Evolutionary conservation across 2,329 filamentous ascomycete genomes (phyloP).

Genomic region (Xylariaceae sp.): DNA sequence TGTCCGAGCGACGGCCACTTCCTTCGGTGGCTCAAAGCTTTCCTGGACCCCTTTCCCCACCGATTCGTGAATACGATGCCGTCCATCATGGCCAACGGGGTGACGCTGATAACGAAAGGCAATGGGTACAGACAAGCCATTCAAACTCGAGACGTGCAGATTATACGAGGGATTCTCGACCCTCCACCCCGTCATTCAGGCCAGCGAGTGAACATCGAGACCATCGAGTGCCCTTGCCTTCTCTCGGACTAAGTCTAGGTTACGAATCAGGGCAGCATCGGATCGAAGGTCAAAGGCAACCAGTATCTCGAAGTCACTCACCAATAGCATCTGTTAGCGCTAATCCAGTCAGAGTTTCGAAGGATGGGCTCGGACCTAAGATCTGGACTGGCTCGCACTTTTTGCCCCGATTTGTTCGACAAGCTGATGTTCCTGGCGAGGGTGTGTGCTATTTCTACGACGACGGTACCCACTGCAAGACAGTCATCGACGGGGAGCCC

Average conservation of each 20-base stretch:
- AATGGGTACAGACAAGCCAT: conserved; percentile 39
- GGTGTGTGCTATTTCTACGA: conserved; percentile 83
- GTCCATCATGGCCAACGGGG: conserved; percentile 19
- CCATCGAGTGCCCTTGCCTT: conserved; percentile 21
- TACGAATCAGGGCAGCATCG: conserved; percentile 22
- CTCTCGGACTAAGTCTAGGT: conserved; percentile 21
- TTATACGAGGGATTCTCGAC: conserved; percentile 43
- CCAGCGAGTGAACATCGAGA: conserved; percentile 22
- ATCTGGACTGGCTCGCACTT: conserved; percentile 68
- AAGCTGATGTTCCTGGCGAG: conserved; percentile 69
- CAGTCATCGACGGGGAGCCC: conserved; percentile 76
- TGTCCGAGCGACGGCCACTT: conserved; percentile 40
- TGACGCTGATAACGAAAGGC: conserved; percentile 27
- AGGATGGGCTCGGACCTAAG: conserved; percentile 62
- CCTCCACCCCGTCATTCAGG: conserved; percentile 33
- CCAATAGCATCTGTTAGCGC: conserved; percentile 29
- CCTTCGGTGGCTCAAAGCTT: conserved; percentile 31
- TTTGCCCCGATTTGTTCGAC: conserved; percentile 60
- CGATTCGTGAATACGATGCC: conserved; percentile 38
- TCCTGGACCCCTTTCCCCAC: conserved; percentile 44
- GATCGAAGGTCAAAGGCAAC: conserved; percentile 24
- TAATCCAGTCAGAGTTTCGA: conserved; percentile 44
- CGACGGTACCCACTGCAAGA: conserved; percentile 77
- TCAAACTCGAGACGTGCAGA: conserved; percentile 41
- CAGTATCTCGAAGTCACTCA: conserved; percentile 22